phyloP scores from a whole-genome alignment of 495 filamentous ascomycete species.

The Neurospora tetrasperma region DNA sequence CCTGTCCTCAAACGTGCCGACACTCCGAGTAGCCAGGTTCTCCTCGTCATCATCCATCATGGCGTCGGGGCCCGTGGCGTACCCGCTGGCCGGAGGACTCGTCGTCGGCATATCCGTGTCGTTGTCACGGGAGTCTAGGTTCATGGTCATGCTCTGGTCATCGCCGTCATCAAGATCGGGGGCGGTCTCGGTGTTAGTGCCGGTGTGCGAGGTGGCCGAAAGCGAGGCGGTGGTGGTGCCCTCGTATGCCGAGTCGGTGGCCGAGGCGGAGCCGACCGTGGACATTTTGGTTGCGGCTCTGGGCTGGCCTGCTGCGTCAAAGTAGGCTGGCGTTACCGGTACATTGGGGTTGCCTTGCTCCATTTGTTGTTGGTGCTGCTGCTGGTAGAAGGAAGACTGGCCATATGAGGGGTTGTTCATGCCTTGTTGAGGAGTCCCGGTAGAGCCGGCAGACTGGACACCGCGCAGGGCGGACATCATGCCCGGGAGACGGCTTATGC shows the following conservation, averaged over 20 bases:
- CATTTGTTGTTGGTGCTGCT: conserved; percentile 8
- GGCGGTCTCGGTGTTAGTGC: conserved; percentile 46
- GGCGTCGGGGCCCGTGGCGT: conserved; percentile 22
- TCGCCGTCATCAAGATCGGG: conserved; percentile 29
- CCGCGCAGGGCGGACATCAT: conserved; percentile 60
- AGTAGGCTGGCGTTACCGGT: conserved; percentile 49
- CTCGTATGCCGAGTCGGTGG: conserved; percentile 56
- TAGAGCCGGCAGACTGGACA: conserved; percentile 14
- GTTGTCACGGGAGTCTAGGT: conserved; percentile 29
- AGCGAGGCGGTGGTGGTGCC: conserved; percentile 39
- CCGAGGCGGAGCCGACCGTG: conserved; percentile 77
- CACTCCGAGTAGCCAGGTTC: conserved; percentile 34
- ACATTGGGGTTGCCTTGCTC: conserved; percentile 19
- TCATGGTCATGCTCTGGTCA: conserved; percentile 39
- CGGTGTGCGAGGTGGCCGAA: conserved; percentile 24
- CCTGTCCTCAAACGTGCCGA: conserved; percentile 56
- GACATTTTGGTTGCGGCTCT: conserved; percentile 50
- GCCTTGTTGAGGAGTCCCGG: conserved; percentile 18
- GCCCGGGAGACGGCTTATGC: conserved; percentile 82
- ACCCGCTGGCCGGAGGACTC: conserved; percentile 19
- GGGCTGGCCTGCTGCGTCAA: conserved; percentile 55
- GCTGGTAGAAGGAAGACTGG: background rate
- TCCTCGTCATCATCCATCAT: conserved; percentile 31
- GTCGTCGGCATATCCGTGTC: conserved; percentile 28
- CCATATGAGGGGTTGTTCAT: background rate